These are phyloP conservation scores for Metarhizium robertsii DNA, from an alignment of 2,329 filamentous ascomycete genomes.

Conservation along the genomic window DNA sequence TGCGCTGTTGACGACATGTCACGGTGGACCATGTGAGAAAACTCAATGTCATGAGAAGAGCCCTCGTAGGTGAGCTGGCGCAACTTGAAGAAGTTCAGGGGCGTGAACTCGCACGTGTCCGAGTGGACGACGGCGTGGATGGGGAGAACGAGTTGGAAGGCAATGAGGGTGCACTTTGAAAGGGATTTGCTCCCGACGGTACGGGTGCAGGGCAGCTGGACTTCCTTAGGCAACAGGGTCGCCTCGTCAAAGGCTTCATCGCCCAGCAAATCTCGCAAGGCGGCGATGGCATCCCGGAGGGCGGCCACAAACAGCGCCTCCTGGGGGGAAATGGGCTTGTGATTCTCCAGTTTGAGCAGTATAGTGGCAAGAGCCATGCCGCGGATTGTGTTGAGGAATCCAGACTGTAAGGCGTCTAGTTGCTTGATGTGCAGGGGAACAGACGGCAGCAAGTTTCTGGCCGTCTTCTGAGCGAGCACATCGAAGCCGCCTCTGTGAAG, in stretches of 20 bases:
- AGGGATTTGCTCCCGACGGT: background rate
- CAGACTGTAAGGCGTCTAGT: conserved; percentile 45
- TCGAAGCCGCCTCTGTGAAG: conserved; percentile 49
- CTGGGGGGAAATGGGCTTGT: conserved; percentile 23
- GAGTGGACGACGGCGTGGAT: conserved; percentile 46
- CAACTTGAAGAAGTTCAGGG: conserved; percentile 55
- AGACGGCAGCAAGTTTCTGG: conserved; percentile 52
- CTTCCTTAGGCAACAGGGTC: conserved; percentile 31
- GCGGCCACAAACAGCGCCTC: conserved; percentile 35
- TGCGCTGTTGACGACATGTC: conserved; percentile 37
- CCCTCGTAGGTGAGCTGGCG: conserved; percentile 52
- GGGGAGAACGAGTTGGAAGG: conserved; percentile 53
- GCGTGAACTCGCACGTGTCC: conserved; percentile 47
- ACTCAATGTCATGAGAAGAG: conserved; percentile 42
- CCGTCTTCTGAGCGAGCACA: conserved; percentile 47
- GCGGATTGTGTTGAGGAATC: conserved; percentile 43
- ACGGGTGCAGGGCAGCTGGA: conserved; percentile 30
- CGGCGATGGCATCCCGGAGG: conserved; percentile 32
- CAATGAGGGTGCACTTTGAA: conserved; percentile 28
- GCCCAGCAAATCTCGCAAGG: conserved; percentile 31
- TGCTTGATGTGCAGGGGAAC: conserved; percentile 41
- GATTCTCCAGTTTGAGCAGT: conserved; percentile 20
- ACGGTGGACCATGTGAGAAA: conserved; percentile 49
- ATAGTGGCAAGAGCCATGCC: conserved; percentile 28
- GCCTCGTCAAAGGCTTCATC: conserved; percentile 38